Base-by-base conservation (phyloP, 768 basidiomycete genomes). In the Suillus occidentalis region DNA sequence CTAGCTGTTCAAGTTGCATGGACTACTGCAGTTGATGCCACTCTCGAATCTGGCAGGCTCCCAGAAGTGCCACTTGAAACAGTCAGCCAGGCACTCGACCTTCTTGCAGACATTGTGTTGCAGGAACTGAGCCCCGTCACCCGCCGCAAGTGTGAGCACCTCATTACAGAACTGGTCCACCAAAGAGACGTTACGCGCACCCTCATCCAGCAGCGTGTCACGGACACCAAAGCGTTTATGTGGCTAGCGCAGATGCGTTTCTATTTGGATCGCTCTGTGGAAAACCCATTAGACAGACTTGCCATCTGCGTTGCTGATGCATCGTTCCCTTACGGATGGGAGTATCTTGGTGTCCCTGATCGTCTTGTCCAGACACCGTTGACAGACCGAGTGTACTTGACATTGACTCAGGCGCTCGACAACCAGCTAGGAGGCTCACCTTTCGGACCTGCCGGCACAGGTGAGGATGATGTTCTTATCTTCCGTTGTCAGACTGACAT, bases 231-330 rank as follows among this genome's bases (percentile, higher is more conserved):
- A 69, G 84, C 84, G 53, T 99, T 99, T 76, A 85, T 87, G 2
- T 99, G 97, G 97, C 80, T 99, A 16, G 97, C 93, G 71, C 95
- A 99, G 73, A 99, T 99, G 97, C 92, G 97, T 10, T 99, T 95
- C 81, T 98, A 99, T 75, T 85, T 97, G 40, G 90, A 96, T 71
- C 81, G 82, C 18, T 72, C 80, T 0, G 74, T 84, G n/a, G 85
- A 89, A 53, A 89, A 91, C 66, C 90, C 95, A 3, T 80, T 97
- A 53, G 89, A 96, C 45, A 83, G 94, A 40, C 82, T 99, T 45
- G 79, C 84, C 20, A 91, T 99, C 68, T 87, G 85, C 65, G 90
- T 91, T 64, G 97, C 97, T 20, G 92, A 97, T 77, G 95, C 96
- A 4, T 83, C 84, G 2, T 99, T 99, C 85, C 90, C 92, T 6